These are phyloP conservation scores for Geotrichum phurueaensis DNA, from an alignment of 1,139 yeast genomes.

Conservation along the genomic window DNA sequence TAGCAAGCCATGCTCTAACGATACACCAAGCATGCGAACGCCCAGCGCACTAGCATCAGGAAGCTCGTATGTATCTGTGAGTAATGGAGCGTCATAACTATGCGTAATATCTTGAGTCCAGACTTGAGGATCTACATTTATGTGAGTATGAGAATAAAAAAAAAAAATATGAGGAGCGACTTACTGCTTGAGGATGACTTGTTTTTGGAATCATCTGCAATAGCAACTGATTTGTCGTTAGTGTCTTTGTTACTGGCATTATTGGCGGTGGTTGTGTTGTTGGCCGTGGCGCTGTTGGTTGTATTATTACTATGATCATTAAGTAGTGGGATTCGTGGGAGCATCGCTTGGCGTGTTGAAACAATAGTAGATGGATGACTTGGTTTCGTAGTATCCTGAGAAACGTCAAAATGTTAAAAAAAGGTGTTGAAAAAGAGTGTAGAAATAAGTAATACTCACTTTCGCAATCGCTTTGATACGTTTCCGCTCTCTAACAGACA, in stretches of 20 bases:
- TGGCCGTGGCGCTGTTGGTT: slow-evolving; percentile 40
- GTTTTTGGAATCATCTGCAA: background rate
- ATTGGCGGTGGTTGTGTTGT: slow-evolving; percentile 1
- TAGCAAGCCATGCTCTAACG: slow-evolving; percentile 87
- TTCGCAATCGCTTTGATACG: slow-evolving; percentile 77
- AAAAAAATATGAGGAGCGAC: background rate
- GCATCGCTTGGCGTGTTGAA: slow-evolving; percentile 72
- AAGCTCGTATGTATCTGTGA: slow-evolving; percentile 70
- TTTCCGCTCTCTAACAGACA: slow-evolving; percentile 78
- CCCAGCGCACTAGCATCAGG: slow-evolving; percentile 74
- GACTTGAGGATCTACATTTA: slow-evolving; percentile 43
- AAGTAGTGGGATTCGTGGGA: slow-evolving; percentile 71
- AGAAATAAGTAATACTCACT: slow-evolving; percentile 18
- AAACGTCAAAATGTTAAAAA: background rate
- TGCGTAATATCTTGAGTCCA: slow-evolving; percentile 94
- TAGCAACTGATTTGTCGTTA: slow-evolving; percentile 1
- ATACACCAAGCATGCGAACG: slow-evolving; percentile 70
- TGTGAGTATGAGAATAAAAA: background rate
- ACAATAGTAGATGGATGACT: slow-evolving; percentile 71
- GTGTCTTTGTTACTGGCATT: slow-evolving; percentile 3
- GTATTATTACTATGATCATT: background rate
- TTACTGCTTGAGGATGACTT: background rate
- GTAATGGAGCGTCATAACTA: slow-evolving; percentile 79
- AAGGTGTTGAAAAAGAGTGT: background rate
- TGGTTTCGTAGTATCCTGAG: slow-evolving; percentile 65